phyloP scores from a whole-genome alignment of 140 eudicot species.

The Senecio squalidus region DNA sequence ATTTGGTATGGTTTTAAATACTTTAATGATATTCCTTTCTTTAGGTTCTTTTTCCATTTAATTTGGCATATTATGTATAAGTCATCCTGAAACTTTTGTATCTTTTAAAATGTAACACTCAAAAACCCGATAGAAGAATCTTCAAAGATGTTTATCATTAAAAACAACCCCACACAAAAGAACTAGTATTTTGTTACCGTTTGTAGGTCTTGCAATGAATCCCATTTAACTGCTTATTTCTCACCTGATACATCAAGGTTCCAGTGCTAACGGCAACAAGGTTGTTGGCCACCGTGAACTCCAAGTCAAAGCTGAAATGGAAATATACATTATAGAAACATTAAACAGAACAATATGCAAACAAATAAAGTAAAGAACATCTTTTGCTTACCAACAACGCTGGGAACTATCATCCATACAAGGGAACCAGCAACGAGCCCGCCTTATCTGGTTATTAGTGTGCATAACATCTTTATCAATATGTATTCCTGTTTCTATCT shows the following conservation, averaged over 20 bases:
- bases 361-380: constrained; percentile 7
- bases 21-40: neutral
- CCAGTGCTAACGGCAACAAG: constrained; percentile 95
- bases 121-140: neutral
- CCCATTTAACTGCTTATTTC: constrained; percentile 18
- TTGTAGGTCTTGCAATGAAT: constrained; percentile 10
- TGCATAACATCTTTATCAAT: constrained; percentile 59
- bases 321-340: constrained; percentile 10
- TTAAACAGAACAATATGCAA: neutral
- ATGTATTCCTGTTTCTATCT: constrained; percentile 88
- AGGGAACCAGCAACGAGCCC: constrained; percentile 99
- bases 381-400: constrained; percentile 60
- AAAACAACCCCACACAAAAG: no score
- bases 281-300: constrained; percentile 82
- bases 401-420: constrained; percentile 90
- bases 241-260: constrained; percentile 87
- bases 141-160: no score
- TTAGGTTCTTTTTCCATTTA: neutral
- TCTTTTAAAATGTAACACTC: neutral
- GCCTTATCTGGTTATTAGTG: constrained; percentile 90
- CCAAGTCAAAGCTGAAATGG: constrained; percentile 73
- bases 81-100: constrained; percentile 9
- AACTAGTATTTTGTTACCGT: neutral
- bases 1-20: constrained; percentile 7
- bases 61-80: neutral